Base-by-base conservation (phyloP, 2,329 filamentous ascomycete species). In the Beauveria sp. region DNA sequence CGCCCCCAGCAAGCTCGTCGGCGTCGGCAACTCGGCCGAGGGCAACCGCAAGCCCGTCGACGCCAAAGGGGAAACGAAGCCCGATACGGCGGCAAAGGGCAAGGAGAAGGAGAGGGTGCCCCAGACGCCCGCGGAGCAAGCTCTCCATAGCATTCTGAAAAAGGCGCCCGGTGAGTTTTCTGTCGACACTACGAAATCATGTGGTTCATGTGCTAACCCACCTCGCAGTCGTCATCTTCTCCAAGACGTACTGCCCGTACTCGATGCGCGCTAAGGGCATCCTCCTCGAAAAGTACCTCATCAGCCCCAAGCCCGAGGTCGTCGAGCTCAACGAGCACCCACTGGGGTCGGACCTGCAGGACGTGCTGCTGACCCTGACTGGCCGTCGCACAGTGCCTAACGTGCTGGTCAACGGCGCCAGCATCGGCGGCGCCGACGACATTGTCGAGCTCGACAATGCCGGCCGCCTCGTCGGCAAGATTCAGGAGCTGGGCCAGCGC, bases 401-500 rank as follows among this genome's bases (percentile, higher is more conserved):
- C 71, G 83, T 98, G 42, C 81, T 99, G 67, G 82, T 99, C 69
- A 90, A 91, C 69, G 92, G 91, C 51, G 87, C 88, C 73, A 95
- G 89, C 74, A 91, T 98, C 64, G 95, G 95, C 52, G 95, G 95
- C 24, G 87, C 91, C 55, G 93, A 98, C 71, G 91, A 97, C 64
- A 83, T 99, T 62, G 83, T 85, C 54, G 86, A 83, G 28, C 78
- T 98, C 64, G 86, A 93, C 71, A 74, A 78, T 31, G 80, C 82
- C 38, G 86, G 87, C 65, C 83, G 84, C 62, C 78, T 98, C 64
- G 82, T 86, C 8, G 82, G 83, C 61, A 95, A 87, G 73, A 82
- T 98, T 65, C 85, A 84, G 72, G 81, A 82, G 28, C 80, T 96
- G 72, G 92, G 87, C 31, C 89, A 88, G 26, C 90, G 88, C 71